Evolutionary conservation across 2,329 filamentous ascomycete species (phyloP).

Genomic region (Aspergillus sp.): DNA sequence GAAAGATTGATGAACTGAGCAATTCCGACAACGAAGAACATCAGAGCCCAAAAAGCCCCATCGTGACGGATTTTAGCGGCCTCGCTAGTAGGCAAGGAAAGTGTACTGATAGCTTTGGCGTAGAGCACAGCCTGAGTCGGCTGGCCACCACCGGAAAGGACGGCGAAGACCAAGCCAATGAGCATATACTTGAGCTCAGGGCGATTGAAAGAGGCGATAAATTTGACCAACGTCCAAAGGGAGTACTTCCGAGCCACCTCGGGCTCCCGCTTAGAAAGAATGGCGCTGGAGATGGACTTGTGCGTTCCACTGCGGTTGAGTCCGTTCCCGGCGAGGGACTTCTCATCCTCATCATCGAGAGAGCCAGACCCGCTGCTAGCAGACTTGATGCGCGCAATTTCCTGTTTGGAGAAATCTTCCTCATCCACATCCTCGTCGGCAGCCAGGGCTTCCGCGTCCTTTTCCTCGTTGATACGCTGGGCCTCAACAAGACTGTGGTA

Average conservation of each 20-base stretch:
- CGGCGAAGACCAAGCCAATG: conserved; percentile 70
- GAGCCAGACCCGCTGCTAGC: conserved; percentile 31
- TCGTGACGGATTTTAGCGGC: conserved; percentile 64
- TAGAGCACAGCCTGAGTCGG: conserved; percentile 80
- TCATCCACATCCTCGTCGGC: conserved; percentile 31
- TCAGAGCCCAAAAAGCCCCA: conserved; percentile 81
- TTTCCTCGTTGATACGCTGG: conserved; percentile 71
- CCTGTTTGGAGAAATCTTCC: conserved; percentile 27
- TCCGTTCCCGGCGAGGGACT: conserved; percentile 22
- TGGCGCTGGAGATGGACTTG: conserved; percentile 67
- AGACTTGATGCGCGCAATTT: conserved; percentile 37
- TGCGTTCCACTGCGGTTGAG: conserved; percentile 50
- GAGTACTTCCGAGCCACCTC: conserved; percentile 63
- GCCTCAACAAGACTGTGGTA: conserved; percentile 87
- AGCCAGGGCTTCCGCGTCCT: conserved; percentile 38
- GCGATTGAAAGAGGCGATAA: conserved; percentile 78
- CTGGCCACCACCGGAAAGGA: conserved; percentile 79
- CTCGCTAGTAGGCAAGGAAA: conserved; percentile 60
- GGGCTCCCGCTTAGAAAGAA: conserved; percentile 59
- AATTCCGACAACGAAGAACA: conserved; percentile 83
- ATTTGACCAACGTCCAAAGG: conserved; percentile 73
- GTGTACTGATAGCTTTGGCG: conserved; percentile 77
- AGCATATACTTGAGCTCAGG: conserved; percentile 72
- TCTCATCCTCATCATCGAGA: conserved; percentile 35
- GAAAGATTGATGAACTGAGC: conserved; percentile 70